Evolutionary conservation across 2,329 filamentous ascomycete species (phyloP).

Genomic region (Phymatotrichopsis omnivora): DNA sequence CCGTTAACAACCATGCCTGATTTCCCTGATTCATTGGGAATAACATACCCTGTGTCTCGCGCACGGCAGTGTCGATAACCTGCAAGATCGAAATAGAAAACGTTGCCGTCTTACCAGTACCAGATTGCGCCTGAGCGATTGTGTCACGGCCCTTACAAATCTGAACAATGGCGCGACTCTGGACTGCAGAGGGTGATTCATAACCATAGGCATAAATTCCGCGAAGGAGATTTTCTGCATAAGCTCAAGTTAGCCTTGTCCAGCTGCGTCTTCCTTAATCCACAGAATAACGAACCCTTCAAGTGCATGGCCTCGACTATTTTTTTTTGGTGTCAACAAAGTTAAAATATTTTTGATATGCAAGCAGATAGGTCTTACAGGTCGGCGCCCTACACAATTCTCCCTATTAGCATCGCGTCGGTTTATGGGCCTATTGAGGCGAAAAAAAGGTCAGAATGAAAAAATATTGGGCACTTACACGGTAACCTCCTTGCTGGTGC

Average conservation of each 20-base stretch:
- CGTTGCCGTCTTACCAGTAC: slow-evolving; percentile 92
- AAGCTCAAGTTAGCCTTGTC: not conserved
- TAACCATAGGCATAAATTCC: slow-evolving; percentile 98
- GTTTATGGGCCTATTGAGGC: not conserved
- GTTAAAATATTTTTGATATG: too few species aligned
- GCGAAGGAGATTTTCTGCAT: slow-evolving; percentile 75
- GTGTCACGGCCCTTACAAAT: slow-evolving; percentile 98
- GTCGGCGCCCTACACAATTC: slow-evolving; percentile 28
- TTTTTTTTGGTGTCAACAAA: slow-evolving; percentile 33
- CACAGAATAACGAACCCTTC: slow-evolving; percentile 50
- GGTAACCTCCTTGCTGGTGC: slow-evolving; percentile 93
- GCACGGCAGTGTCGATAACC: slow-evolving; percentile 85
- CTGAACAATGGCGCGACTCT: slow-evolving; percentile 96
- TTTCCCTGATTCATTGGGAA: not conserved
- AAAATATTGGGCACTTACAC: slow-evolving; percentile 41
- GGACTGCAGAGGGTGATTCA: slow-evolving; percentile 93
- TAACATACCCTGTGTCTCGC: slow-evolving; percentile 58
- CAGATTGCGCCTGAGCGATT: slow-evolving; percentile 94
- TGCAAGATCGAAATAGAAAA: slow-evolving; percentile 96
- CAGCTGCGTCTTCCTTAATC: not conserved
- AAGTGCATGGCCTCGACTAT: slow-evolving; percentile 93
- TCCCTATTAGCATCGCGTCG: slow-evolving; percentile 13
- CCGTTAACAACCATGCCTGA: too few species aligned
- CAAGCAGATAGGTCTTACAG: slow-evolving; percentile 24
- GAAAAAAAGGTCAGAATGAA: not conserved